phyloP scores from a whole-genome alignment of 192 early-diverging fungal species.

The Allomyces javanicus region DNA sequence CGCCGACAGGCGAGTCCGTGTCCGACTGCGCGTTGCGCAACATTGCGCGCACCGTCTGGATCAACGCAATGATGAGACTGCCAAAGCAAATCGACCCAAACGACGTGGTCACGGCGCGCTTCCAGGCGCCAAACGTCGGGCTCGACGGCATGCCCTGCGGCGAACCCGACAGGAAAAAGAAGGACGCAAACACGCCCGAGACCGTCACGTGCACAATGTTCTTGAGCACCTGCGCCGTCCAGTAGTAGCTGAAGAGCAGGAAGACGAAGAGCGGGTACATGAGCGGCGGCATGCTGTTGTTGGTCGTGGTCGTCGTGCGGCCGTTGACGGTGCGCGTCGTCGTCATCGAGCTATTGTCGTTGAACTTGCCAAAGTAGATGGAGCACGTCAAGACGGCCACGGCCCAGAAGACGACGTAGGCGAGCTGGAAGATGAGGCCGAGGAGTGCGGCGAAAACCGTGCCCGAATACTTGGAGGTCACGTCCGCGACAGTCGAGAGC shows the following conservation, averaged over 20 bases:
- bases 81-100: conserved; percentile 73
- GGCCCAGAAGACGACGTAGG: conserved; percentile 48
- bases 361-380: conserved; percentile 16
- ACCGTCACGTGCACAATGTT: conserved; percentile 9
- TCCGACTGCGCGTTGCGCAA: conserved; percentile 23
- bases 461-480: conserved; percentile 57
- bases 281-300: not conserved
- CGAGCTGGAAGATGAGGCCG: conserved; percentile 45
- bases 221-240: not conserved
- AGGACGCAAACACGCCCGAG: conserved; percentile 56
- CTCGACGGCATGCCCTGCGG: conserved; percentile 30
- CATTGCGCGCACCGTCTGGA: conserved; percentile 51
- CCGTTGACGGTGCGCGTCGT: conserved; percentile 9
- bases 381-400: conserved; percentile 41
- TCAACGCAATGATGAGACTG: conserved; percentile 21
- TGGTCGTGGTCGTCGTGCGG: too few species aligned
- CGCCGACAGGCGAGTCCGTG: conserved; percentile 25
- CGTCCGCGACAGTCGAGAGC: conserved; percentile 54
- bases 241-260: not conserved
- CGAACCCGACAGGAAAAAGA: conserved; percentile 48
- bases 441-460: conserved; percentile 56
- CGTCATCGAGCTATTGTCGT: not conserved
- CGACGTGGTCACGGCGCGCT: conserved; percentile 53
- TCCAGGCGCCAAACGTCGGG: conserved; percentile 39
- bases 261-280: not conserved